Base-by-base conservation (phyloP, 106 monocot species). In the Cymbidium sinense region DNA sequence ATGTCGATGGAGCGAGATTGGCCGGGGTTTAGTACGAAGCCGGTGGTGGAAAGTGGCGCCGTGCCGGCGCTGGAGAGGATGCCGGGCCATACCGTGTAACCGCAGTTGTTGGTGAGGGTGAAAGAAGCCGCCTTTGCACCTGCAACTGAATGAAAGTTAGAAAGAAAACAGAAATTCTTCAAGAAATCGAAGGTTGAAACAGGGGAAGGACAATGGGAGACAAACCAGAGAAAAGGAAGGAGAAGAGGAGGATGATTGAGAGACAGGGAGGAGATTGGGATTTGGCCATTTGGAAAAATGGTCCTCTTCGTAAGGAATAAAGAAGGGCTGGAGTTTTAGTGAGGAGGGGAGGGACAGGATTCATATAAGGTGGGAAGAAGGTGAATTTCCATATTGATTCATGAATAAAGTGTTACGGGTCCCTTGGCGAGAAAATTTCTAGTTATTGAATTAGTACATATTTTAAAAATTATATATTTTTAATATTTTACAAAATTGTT, bases 31-130 rank as follows among this genome's bases (percentile, higher is more conserved):
- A 91, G 84, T 17, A 70, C 34, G 79, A 86, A 88, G 28, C 85
- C 87, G 20, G 85, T 85, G 64, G 88, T 78, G 15, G 50, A 25
- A 2, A 90, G 90, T 1, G 83, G 43, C 3, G 87, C 34, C 10
- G 82, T 84, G 25, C 90, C 95, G 34, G 91, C 94, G 76, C 81
- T 51, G 13, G 91, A 91, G 20, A 95, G 89, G 30, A 89, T 13
- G 4, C 94, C 91, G 34, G 94, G 94, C 94, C 94, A 91, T n/a
- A 95, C 89, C 39, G 94, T 86, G 86, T 91, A 84, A 7, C 41
- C 82, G 80, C 95, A 95, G 82, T 92, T 90, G 88, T 92, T 95
- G 50, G 80, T 75, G 27, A 95, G 31, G 37, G 92, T 95, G 82
- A 95, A 95, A 47, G 90, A 86, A 1, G 83, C 86, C 0, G 77